Percentiles rank a stretch among this genome's conserved stretches.
phyloP scores from a whole-genome alignment of 1,139 yeast genomes.

The Kodamaea sp. region DNA sequence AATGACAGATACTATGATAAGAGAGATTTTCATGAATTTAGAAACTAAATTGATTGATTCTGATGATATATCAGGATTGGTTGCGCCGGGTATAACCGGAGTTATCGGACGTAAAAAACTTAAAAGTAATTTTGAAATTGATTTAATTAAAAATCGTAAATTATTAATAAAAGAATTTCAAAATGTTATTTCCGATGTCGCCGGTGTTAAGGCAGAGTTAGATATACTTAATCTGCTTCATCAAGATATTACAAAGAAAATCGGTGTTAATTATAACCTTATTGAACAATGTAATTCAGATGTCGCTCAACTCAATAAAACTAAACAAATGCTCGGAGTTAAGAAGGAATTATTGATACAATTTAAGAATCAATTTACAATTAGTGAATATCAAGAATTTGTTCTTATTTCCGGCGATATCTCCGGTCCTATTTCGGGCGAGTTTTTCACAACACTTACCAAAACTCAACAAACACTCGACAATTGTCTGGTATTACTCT shows the following conservation, averaged over 20 bases:
- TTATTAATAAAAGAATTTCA: slow-evolving; percentile 57
- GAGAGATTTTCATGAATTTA: slow-evolving; percentile 47
- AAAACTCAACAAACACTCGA: slow-evolving; percentile 64
- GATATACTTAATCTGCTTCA: slow-evolving; percentile 37
- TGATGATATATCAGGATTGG: slow-evolving; percentile 12
- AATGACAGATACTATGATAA: slow-evolving; percentile 44
- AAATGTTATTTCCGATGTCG: slow-evolving; percentile 50
- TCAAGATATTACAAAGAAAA: slow-evolving; percentile 31
- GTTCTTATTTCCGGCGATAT: slow-evolving; percentile 28
- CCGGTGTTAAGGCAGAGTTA: slow-evolving; percentile 37
- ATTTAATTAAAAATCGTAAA: slow-evolving; percentile 60
- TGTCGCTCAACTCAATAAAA: slow-evolving; percentile 38
- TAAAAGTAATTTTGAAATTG: slow-evolving; percentile 68
- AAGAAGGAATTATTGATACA: slow-evolving; percentile 55
- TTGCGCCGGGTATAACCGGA: slow-evolving; percentile 22
- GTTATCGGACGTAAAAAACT: slow-evolving; percentile 36
- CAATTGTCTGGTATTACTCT: slow-evolving; percentile 64
- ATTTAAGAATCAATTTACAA: slow-evolving; percentile 62
- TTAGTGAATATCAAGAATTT: slow-evolving; percentile 71
- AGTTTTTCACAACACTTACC: slow-evolving; percentile 58
- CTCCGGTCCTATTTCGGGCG: slow-evolving; percentile 41
- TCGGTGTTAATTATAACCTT: slow-evolving; percentile 25
- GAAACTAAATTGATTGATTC: slow-evolving; percentile 32
- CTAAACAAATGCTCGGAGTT: slow-evolving; percentile 41
- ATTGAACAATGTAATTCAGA: slow-evolving; percentile 28